Evolutionary conservation across 2,329 filamentous ascomycete genomes (phyloP).

Genomic region (Ascochyta lentis): DNA sequence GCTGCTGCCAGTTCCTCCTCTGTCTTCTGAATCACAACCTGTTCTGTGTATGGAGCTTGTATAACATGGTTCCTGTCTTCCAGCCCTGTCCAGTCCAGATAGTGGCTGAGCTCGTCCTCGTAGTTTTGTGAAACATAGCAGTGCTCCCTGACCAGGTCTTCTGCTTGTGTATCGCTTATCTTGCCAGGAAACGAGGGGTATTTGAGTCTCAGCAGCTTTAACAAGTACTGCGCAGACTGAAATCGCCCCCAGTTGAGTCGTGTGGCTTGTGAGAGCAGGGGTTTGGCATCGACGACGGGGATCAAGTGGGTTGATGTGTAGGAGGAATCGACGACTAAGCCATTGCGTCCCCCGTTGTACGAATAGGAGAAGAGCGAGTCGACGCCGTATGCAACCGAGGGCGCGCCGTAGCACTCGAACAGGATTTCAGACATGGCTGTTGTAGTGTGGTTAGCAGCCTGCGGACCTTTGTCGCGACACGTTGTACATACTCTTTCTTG

Average conservation of each 20-base stretch:
- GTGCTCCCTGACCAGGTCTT: slow-evolving; percentile 85
- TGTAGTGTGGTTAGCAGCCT: slow-evolving; percentile 31
- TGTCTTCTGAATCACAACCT: slow-evolving; percentile 87
- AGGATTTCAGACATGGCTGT: slow-evolving; percentile 95
- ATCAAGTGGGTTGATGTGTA: slow-evolving; percentile 95
- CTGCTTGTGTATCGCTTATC: slow-evolving; percentile 83
- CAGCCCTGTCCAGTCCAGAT: slow-evolving; percentile 88
- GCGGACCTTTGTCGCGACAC: neutral
- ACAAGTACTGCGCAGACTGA: slow-evolving; percentile 87
- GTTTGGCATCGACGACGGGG: slow-evolving; percentile 85
- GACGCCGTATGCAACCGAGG: slow-evolving; percentile 90
- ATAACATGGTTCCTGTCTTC: slow-evolving; percentile 89
- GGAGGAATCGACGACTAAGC: slow-evolving; percentile 88
- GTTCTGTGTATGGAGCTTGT: slow-evolving; percentile 93
- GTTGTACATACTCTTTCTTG: slow-evolving; percentile 75
- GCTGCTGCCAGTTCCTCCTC: slow-evolving; percentile 90
- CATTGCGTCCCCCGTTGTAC: slow-evolving; percentile 86
- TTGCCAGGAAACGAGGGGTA: slow-evolving; percentile 90
- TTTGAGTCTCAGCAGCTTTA: slow-evolving; percentile 88
- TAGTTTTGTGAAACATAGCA: slow-evolving; percentile 90
- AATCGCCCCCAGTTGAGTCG: slow-evolving; percentile 94
- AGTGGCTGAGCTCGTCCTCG: slow-evolving; percentile 75
- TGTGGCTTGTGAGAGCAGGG: slow-evolving; percentile 83
- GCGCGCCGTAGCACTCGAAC: slow-evolving; percentile 93
- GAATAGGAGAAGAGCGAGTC: slow-evolving; percentile 96